Evolutionary conservation across 495 filamentous ascomycete species (phyloP).

Genomic region (Baudoinia panamericana): DNA sequence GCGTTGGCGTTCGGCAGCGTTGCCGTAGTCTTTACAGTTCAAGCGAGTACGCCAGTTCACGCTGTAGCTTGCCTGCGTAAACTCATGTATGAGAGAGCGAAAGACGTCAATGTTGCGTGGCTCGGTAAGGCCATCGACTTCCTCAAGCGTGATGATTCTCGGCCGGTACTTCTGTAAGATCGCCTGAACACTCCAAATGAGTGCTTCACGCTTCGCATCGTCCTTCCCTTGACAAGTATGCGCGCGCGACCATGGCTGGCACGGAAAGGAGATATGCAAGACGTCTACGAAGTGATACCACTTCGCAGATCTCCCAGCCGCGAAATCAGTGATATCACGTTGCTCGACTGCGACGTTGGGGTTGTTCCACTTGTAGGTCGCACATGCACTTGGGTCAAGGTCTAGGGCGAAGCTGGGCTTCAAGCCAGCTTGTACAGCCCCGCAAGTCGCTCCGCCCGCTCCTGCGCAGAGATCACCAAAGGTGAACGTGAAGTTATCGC

Average conservation of each 20-base stretch:
- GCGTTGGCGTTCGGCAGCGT: constrained; percentile 47
- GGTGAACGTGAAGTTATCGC: too few relatives aligned
- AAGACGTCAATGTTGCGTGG: constrained; percentile 39
- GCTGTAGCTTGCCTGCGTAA: constrained; percentile 56
- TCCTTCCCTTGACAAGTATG: constrained; percentile 60
- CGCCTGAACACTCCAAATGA: constrained; percentile 38
- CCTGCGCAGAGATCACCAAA: constrained; percentile 58
- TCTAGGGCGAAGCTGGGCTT: constrained; percentile 52
- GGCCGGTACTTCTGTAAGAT: constrained; percentile 50
- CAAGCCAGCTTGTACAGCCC: constrained; percentile 51
- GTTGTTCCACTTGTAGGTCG: constrained; percentile 51
- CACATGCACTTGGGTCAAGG: constrained; percentile 38
- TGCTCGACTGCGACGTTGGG: constrained; percentile 31
- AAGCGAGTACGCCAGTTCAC: constrained; percentile 47
- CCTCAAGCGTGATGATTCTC: constrained; percentile 68
- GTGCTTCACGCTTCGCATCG: too few relatives aligned
- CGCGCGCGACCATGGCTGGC: constrained; percentile 40
- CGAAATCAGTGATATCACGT: constrained; percentile 30
- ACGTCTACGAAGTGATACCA: constrained; percentile 45
- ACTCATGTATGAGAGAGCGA: constrained; percentile 46
- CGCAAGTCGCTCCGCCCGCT: constrained; percentile 60
- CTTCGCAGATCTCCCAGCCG: neutral
- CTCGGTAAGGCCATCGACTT: constrained; percentile 46
- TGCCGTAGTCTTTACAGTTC: constrained; percentile 46
- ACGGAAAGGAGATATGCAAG: constrained; percentile 71